Conservation (phyloP, 108 stramenopile genomes). For the Nitzschia inconspicua region DNA sequence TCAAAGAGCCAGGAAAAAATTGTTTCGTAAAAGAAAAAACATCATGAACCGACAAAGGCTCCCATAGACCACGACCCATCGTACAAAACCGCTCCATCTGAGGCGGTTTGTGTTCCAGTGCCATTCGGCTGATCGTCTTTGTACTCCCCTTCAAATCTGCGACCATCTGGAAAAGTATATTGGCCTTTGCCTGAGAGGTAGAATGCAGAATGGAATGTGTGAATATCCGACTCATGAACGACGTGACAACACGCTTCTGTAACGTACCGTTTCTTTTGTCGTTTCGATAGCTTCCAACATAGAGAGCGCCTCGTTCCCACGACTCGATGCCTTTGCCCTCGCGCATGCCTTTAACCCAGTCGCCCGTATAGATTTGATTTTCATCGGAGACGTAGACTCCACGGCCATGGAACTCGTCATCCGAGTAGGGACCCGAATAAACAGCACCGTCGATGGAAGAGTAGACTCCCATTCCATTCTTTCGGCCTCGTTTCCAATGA, state of each 20-base stretch:
- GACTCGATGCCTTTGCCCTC: conserved; percentile 42
- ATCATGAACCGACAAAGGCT: conserved; percentile 26
- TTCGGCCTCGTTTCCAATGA: conserved; percentile 31
- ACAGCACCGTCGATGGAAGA: conserved; percentile 41
- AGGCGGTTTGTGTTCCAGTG: conserved; percentile 11
- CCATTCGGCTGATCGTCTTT: conserved; percentile 45
- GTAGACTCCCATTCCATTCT: conserved; percentile 38
- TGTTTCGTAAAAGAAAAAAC: neutral
- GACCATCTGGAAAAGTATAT: conserved; percentile 47
- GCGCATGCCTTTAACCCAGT: conserved; percentile 28
- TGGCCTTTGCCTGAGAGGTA: conserved; percentile 5
- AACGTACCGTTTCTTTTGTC: conserved; percentile 24
- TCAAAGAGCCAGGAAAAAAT: neutral
- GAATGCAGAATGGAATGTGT: neutral
- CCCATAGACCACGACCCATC: conserved; percentile 42
- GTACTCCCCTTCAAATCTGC: conserved; percentile 32
- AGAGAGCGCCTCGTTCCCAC: conserved; percentile 35
- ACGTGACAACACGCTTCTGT: neutral
- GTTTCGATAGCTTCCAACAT: conserved; percentile 34
- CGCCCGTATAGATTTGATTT: conserved; percentile 42
- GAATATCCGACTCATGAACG: neutral
- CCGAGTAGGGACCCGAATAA: conserved; percentile 27
- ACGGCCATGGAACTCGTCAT: conserved; percentile 33
- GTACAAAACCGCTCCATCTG: conserved; percentile 32
- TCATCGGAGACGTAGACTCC: conserved; percentile 35